These are phyloP conservation scores for Sugiyamaella sp. DNA, from an alignment of 1,139 yeast species.

Conservation along the genomic window DNA sequence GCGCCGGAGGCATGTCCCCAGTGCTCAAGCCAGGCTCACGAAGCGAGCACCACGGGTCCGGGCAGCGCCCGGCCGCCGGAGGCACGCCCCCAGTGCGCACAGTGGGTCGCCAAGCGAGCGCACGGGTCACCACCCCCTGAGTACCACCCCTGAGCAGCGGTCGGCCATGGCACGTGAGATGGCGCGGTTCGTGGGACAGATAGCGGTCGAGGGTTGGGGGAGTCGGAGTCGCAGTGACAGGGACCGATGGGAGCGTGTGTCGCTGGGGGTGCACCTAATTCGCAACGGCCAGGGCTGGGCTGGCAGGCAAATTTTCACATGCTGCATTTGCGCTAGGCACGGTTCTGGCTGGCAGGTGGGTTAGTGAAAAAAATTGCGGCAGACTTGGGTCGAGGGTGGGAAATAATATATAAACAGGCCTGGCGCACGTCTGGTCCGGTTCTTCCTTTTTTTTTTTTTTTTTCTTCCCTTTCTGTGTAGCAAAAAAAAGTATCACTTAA, in stretches of 20 bases:
- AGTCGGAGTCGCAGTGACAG: too few relatives aligned
- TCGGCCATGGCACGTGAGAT: too few relatives aligned
- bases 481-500: slow-evolving; percentile 1
- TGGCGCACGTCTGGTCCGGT: not conserved
- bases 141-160: too few relatives aligned
- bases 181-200: not conserved
- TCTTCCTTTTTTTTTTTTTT: slow-evolving; percentile 1
- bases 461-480: slow-evolving; percentile 11
- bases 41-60: too few relatives aligned
- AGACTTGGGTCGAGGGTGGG: not conserved
- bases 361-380: not conserved
- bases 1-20: too few relatives aligned
- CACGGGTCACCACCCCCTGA: too few relatives aligned
- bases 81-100: too few relatives aligned
- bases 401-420: slow-evolving; percentile 11
- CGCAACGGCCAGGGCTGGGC: not conserved
- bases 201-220: not conserved
- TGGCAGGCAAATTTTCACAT: slow-evolving; percentile 5
- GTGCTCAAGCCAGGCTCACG: too few relatives aligned
- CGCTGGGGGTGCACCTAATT: not conserved
- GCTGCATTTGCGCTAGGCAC: slow-evolving; percentile 1
- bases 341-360: not conserved
- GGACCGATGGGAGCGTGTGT: not conserved
- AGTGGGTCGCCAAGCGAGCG: too few relatives aligned
- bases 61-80: too few relatives aligned